Percentiles rank a stretch among this genome's conserved stretches.
These are phyloP conservation scores for Floccularia luteovirens DNA, from an alignment of 768 basidiomycete species.

Conservation along the genomic window DNA sequence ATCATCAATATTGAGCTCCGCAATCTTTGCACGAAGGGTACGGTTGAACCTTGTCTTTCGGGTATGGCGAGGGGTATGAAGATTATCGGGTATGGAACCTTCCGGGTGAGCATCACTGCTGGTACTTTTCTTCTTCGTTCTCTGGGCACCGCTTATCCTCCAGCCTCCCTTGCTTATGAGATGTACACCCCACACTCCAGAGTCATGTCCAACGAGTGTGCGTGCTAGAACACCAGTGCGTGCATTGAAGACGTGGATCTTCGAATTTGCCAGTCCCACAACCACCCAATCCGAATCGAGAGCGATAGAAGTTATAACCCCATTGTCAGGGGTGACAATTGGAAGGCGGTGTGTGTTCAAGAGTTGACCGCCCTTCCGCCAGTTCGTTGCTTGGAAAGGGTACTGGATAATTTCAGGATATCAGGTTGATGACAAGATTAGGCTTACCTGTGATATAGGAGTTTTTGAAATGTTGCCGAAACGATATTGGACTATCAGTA, in stretches of 20 bases:
- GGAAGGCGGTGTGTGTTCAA: conserved; percentile 57
- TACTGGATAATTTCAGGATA: not conserved
- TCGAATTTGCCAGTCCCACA: conserved; percentile 79
- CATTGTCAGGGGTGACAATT: conserved; percentile 33
- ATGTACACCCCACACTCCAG: conserved; percentile 90
- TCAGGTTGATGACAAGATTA: conserved; percentile 3
- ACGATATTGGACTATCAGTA: conserved; percentile 37
- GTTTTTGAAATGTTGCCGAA: conserved; percentile 62
- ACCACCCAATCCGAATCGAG: conserved; percentile 81
- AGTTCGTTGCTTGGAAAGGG: conserved; percentile 55
- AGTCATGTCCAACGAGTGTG: conserved; percentile 77
- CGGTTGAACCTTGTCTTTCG: no score
- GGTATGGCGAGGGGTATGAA: no score
- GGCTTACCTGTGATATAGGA: conserved; percentile 65
- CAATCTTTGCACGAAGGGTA: no score
- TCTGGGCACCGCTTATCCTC: not conserved
- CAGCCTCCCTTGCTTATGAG: conserved; percentile 64
- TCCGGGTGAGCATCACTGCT: no score
- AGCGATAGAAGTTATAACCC: conserved; percentile 83
- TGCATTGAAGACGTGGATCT: conserved; percentile 82
- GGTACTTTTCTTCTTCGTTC: not conserved
- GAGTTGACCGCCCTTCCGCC: conserved; percentile 68
- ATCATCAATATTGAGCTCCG: no score
- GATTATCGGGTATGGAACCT: no score
- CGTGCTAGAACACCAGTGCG: conserved; percentile 67